These are phyloP conservation scores for Metarhizium anisopliae DNA, from an alignment of 2,329 filamentous ascomycete genomes.

Conservation along the genomic window DNA sequence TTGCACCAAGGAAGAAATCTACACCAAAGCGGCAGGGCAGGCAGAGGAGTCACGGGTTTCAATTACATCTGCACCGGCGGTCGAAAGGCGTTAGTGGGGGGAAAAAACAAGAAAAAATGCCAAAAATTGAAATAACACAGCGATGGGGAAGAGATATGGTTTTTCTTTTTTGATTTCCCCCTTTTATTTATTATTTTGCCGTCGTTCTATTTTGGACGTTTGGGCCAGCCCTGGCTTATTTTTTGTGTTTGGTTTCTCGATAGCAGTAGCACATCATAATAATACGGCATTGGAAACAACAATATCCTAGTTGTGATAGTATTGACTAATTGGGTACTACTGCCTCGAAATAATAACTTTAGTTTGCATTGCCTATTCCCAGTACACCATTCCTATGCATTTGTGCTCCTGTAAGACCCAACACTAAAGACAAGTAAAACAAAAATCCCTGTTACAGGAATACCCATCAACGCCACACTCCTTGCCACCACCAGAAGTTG, in stretches of 20 bases:
- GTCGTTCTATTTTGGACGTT: constrained; percentile 9
- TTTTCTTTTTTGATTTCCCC: constrained; percentile 4
- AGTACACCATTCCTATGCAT: background rate
- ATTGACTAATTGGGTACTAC: background rate
- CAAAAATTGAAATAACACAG: background rate
- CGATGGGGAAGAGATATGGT: background rate
- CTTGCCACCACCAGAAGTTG: constrained; percentile 40
- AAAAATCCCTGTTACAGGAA: constrained; percentile 48
- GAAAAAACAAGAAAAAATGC: constrained; percentile 10
- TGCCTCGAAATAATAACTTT: background rate
- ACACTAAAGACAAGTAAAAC: constrained; percentile 42
- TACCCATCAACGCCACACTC: constrained; percentile 48
- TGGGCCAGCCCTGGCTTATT: constrained; percentile 2
- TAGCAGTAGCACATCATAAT: background rate
- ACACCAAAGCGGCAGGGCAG: background rate
- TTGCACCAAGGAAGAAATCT: background rate
- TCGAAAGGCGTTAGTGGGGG: constrained; percentile 15
- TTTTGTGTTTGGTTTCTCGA: background rate
- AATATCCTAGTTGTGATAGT: background rate
- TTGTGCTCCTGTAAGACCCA: background rate
- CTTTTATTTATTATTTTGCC: constrained; percentile 5
- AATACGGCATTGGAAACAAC: constrained; percentile 1
- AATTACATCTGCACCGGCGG: background rate
- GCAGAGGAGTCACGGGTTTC: background rate
- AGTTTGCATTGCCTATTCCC: background rate